These are phyloP conservation scores for Lepraria neglecta DNA, from an alignment of 495 filamentous ascomycete species.

Conservation along the genomic window DNA sequence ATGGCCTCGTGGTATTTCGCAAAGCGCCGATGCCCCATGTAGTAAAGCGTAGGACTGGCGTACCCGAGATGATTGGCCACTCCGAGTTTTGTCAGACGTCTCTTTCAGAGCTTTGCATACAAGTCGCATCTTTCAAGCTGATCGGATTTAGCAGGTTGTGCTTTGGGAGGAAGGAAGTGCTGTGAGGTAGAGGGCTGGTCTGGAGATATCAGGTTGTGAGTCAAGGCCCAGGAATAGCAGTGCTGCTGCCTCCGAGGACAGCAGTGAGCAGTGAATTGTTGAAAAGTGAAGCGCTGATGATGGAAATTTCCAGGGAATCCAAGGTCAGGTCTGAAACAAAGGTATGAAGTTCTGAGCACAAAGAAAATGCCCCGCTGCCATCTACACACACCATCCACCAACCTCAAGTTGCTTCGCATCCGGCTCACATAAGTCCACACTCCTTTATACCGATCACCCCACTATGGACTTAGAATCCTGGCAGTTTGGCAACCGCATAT, in stretches of 20 bases:
- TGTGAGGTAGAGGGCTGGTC: slow-evolving; percentile 25
- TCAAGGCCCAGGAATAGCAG: slow-evolving; percentile 8
- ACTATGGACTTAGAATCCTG: slow-evolving; percentile 11
- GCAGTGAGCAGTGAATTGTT: background rate
- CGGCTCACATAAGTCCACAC: background rate
- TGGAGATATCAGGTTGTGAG: slow-evolving; percentile 18
- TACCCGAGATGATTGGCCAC: slow-evolving; percentile 15
- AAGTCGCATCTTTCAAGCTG: slow-evolving; percentile 14
- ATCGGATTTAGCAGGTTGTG: slow-evolving; percentile 19
- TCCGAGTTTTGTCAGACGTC: slow-evolving; percentile 11
- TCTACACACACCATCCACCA: slow-evolving; percentile 12
- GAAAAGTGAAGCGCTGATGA: slow-evolving; percentile 4
- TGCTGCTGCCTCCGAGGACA: background rate
- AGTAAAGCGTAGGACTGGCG: slow-evolving; percentile 16
- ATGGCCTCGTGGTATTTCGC: slow-evolving; percentile 4
- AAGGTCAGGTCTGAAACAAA: slow-evolving; percentile 13
- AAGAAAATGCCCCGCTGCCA: background rate
- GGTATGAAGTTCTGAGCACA: slow-evolving; percentile 10
- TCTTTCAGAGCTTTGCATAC: slow-evolving; percentile 14
- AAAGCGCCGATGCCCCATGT: slow-evolving; percentile 12
- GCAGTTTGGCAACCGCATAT: slow-evolving; percentile 22
- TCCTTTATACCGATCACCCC: background rate
- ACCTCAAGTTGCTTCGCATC: slow-evolving; percentile 9
- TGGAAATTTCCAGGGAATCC: slow-evolving; percentile 1
- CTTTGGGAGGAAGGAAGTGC: slow-evolving; percentile 27